These are phyloP conservation scores for Tuctoria greenei DNA, from an alignment of 176 grass and related monocot species.

Conservation along the genomic window DNA sequence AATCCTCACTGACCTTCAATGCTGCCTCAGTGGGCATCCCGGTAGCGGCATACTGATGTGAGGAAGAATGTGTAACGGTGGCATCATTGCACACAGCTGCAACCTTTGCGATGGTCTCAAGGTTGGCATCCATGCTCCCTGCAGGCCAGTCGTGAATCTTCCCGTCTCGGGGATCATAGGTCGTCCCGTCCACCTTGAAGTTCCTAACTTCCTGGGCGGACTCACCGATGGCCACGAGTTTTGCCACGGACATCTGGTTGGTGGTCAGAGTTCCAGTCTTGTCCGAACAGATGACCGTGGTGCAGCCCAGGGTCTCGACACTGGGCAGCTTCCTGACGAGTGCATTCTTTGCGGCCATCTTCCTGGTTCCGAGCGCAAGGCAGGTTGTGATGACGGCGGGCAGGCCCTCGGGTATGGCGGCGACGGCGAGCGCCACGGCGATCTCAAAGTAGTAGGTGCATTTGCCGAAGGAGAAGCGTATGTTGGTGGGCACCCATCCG, in stretches of 20 bases:
- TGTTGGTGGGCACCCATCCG: constrained; percentile 63
- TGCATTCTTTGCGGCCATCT: constrained; percentile 97
- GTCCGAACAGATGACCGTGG: constrained; percentile 93
- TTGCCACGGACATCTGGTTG: constrained; percentile 87
- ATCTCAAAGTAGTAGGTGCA: constrained; percentile 99
- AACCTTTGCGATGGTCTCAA: constrained; percentile 79
- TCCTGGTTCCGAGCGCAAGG: constrained; percentile 81
- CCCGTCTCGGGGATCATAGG: constrained; percentile 73
- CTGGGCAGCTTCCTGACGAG: constrained; percentile 90
- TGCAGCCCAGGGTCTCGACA: constrained; percentile 93
- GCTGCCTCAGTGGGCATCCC: constrained; percentile 93
- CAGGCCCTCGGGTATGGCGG: constrained; percentile 81
- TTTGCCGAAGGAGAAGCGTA: constrained; percentile 84
- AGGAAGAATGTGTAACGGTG: constrained; percentile 53
- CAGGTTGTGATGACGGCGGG: constrained; percentile 95
- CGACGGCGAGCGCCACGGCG: constrained; percentile 85
- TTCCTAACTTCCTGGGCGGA: constrained; percentile 41
- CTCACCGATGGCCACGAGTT: constrained; percentile 57
- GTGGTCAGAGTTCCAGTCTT: constrained; percentile 92
- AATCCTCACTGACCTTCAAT: constrained; percentile 73
- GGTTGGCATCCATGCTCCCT: constrained; percentile 66
- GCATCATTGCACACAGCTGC: constrained; percentile 89
- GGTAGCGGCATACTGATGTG: constrained; percentile 68
- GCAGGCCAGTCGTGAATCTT: constrained; percentile 69
- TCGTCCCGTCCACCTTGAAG: constrained; percentile 87